These are phyloP conservation scores for Cyanodermella asteris DNA, from an alignment of 2,329 filamentous ascomycete species.

Conservation along the genomic window DNA sequence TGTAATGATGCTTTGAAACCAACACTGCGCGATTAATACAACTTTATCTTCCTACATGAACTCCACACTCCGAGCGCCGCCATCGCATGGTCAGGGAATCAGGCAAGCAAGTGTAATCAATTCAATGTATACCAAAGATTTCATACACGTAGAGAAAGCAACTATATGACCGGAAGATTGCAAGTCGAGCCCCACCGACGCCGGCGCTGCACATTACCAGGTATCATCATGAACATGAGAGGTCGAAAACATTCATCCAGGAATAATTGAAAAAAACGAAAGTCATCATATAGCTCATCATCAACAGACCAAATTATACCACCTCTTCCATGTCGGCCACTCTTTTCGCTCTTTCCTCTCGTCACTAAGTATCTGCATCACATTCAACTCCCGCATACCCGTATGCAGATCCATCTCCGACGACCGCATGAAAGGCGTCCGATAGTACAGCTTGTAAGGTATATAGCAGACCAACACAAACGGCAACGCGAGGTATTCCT, in stretches of 20 bases:
- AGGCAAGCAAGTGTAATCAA: no score
- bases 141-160: no score
- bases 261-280: neutral
- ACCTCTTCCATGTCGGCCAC: constrained; percentile 59
- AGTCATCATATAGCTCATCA: neutral
- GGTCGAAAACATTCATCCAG: neutral
- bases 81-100: no score
- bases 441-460: constrained; percentile 52
- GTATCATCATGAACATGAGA: no score
- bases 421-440: constrained; percentile 42
- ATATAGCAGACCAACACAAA: constrained; percentile 41
- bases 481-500: constrained; percentile 32
- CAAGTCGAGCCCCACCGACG: no score
- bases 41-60: no score
- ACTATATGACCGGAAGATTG: no score
- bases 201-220: no score
- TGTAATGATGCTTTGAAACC: no score
- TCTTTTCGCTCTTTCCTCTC: constrained; percentile 50
- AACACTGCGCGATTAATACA: no score
- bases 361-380: constrained; percentile 56
- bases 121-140: no score
- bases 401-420: constrained; percentile 73
- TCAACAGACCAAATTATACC: constrained; percentile 53
- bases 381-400: constrained; percentile 64
- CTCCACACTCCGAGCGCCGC: no score